phyloP scores from a whole-genome alignment of 2,329 filamentous ascomycete species.

The Epichloe sp. region DNA sequence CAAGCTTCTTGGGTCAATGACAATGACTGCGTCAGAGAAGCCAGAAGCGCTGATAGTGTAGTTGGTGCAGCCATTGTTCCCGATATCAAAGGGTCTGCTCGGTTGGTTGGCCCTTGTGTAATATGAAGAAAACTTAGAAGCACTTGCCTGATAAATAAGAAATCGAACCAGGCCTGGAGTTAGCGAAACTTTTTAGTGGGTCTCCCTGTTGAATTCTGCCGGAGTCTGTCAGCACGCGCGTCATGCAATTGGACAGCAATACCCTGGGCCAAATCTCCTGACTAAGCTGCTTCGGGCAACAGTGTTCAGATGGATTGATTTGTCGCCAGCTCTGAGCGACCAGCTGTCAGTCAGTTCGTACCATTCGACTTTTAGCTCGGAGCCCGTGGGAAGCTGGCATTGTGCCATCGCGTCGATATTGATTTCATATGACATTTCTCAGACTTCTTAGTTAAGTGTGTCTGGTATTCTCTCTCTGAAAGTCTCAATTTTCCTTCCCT shows the following conservation, averaged over 20 bases:
- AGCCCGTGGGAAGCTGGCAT: not conserved
- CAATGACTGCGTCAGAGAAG: slow-evolving; percentile 44
- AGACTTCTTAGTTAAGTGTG: not conserved
- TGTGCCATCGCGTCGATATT: not conserved
- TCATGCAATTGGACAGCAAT: not conserved
- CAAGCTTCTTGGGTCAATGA: slow-evolving; percentile 54
- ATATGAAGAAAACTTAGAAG: not conserved
- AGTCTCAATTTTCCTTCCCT: not conserved
- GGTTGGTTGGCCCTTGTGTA: not conserved
- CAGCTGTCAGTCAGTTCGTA: not conserved
- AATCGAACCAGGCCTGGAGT: not conserved
- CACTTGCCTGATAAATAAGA: not conserved
- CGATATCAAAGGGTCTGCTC: slow-evolving; percentile 11
- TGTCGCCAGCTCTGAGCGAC: not conserved
- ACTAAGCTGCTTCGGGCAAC: slow-evolving; percentile 9
- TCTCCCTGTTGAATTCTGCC: not conserved
- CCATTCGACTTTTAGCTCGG: not conserved
- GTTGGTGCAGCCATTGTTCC: slow-evolving; percentile 33
- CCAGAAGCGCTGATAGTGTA: slow-evolving; percentile 35
- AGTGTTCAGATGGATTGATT: not conserved
- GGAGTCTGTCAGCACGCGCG: not conserved
- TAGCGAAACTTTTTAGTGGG: slow-evolving; percentile 12
- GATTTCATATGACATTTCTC: not conserved
- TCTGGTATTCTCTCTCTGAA: not conserved
- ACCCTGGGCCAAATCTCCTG: slow-evolving; percentile 3